Conservation (phyloP, 352 stramenopile species). For the Phytophthora pistaciae region DNA sequence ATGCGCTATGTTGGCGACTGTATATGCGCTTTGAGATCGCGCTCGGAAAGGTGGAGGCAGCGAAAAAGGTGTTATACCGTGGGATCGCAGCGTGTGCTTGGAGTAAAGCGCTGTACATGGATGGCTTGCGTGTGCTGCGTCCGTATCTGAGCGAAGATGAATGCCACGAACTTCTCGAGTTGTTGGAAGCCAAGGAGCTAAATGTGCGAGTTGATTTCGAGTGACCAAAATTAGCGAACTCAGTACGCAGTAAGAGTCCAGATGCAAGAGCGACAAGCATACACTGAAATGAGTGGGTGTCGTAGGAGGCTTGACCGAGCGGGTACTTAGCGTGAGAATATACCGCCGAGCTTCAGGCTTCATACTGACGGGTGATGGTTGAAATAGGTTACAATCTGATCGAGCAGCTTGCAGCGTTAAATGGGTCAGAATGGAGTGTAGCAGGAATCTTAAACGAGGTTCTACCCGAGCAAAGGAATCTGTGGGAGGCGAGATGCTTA, state of each 20-base stretch:
- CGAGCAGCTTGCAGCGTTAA: conserved; percentile 28
- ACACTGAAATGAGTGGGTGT: neutral
- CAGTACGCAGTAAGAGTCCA: neutral
- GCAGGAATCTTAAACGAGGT: conserved; percentile 44
- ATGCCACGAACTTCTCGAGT: conserved; percentile 70
- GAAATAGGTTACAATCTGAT: conserved; percentile 24
- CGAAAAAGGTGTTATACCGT: conserved; percentile 81
- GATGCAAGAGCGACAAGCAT: conserved; percentile 9
- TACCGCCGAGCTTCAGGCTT: neutral
- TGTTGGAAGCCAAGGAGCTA: conserved; percentile 80
- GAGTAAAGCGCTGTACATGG: conserved; percentile 83
- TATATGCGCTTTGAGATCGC: conserved; percentile 84
- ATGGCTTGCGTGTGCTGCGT: conserved; percentile 67
- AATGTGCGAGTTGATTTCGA: conserved; percentile 64
- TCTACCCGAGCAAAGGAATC: conserved; percentile 40
- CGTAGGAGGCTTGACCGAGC: conserved; percentile 6
- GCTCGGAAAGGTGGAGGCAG: conserved; percentile 70
- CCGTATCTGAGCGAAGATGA: conserved; percentile 70
- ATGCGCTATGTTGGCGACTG: conserved; percentile 72
- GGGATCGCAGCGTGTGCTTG: conserved; percentile 75
- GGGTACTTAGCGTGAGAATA: conserved; percentile 6
- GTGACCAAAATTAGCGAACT: conserved; percentile 21
- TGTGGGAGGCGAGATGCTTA: conserved; percentile 31
- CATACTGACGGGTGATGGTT: neutral
- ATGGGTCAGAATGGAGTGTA: conserved; percentile 34